These are phyloP conservation scores for Talaromyces thailandensis DNA, from an alignment of 495 filamentous ascomycete species.

Conservation along the genomic window DNA sequence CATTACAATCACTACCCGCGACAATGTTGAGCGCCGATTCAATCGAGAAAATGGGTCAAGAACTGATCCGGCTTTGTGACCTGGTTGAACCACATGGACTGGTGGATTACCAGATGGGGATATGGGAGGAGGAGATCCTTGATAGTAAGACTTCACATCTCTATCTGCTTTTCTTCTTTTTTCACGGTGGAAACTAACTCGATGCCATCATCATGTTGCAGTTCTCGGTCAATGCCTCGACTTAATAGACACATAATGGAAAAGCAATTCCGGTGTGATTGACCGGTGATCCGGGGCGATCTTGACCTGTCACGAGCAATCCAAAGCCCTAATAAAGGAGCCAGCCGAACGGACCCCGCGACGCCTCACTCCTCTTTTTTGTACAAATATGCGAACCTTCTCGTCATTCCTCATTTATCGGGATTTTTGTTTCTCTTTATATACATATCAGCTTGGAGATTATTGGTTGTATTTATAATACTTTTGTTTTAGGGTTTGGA, in stretches of 20 bases:
- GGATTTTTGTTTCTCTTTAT: background rate
- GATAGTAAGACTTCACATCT: conserved; percentile 47
- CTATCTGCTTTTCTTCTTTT: background rate
- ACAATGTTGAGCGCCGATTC: conserved; percentile 58
- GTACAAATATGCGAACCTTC: background rate
- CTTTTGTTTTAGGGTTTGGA: background rate
- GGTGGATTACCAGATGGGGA: conserved; percentile 94
- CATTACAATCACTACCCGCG: conserved; percentile 36
- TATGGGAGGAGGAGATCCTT: conserved; percentile 91
- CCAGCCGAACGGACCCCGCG: background rate
- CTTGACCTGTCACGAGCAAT: background rate
- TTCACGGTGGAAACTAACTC: conserved; percentile 2
- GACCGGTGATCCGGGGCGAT: background rate
- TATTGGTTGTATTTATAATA: background rate
- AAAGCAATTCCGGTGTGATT: background rate
- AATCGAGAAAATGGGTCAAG: conserved; percentile 71
- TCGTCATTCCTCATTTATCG: background rate
- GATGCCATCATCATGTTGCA: conserved; percentile 16
- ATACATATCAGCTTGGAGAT: background rate
- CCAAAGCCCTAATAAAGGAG: background rate
- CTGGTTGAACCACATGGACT: conserved; percentile 78
- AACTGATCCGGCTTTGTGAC: conserved; percentile 76
- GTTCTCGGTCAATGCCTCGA: conserved; percentile 61
- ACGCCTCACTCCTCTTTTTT: background rate
- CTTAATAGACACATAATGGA: conserved; percentile 23